These are phyloP conservation scores for Betula pendula DNA, from an alignment of 306 rosid genomes.

Conservation along the genomic window DNA sequence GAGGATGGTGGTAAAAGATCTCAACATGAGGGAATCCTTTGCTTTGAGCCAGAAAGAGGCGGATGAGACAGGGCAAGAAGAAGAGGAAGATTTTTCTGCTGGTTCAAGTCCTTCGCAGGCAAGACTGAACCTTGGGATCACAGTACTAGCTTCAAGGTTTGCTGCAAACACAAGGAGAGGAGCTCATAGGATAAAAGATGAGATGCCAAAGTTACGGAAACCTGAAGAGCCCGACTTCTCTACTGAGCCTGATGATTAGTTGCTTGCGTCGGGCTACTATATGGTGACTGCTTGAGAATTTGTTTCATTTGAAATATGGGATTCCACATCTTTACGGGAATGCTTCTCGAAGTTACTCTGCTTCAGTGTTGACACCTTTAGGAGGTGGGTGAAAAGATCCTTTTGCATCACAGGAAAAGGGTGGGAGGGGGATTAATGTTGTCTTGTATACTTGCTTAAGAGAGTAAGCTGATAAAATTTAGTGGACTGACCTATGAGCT, in stretches of 20 bases:
- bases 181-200: slow-evolving; percentile 77
- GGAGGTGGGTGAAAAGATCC: neutral
- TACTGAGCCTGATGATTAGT: slow-evolving; percentile 61
- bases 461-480: neutral
- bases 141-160: slow-evolving; percentile 86
- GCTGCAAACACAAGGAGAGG: slow-evolving; percentile 93
- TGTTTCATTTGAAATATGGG: slow-evolving; percentile 14
- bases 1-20: slow-evolving; percentile 54
- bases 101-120: slow-evolving; percentile 55
- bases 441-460: neutral
- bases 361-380: neutral
- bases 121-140: slow-evolving; percentile 73
- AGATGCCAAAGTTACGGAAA: slow-evolving; percentile 73
- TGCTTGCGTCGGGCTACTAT: neutral
- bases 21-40: slow-evolving; percentile 55
- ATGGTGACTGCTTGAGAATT: neutral
- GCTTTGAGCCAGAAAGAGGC: slow-evolving; percentile 38
- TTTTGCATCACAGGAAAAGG: neutral
- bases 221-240: slow-evolving; percentile 97
- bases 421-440: neutral
- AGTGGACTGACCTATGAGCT: neutral
- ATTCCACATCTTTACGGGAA: neutral
- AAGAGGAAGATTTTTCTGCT: slow-evolving; percentile 31
- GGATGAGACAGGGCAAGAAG: slow-evolving; percentile 46
- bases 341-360: neutral